Evolutionary conservation across 192 early-diverging fungal species (phyloP), one percentile per base, ranked within the genome.

Genomic region (Geranomyces michiganensis): DNA sequence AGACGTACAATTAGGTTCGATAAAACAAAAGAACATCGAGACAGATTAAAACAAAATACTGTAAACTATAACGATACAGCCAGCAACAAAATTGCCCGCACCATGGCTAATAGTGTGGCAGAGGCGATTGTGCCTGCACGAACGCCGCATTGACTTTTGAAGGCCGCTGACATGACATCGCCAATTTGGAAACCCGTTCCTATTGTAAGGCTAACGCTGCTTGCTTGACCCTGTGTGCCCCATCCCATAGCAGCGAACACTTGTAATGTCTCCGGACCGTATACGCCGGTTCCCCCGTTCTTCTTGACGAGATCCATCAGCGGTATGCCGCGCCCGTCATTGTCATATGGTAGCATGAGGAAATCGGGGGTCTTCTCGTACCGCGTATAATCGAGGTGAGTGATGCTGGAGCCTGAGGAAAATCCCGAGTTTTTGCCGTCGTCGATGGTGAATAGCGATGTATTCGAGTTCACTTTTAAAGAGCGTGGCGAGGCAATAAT

Each of bases 321-420:
- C 1, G 65, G 14, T n/a, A 56, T 43, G 19, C 79, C 79, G n/a
- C 29, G 24, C 48, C 22, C 30, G 22, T 45, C 24, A 3, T 58
- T 31, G 41, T 77, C 56, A 19, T 51, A 47, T 33, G 79, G 79
- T n/a, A 80, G 46, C 79, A 80, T 80, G 56, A 80, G 49, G 65
- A 80, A 80, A 22, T 80, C 79, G 27, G 45, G 61, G 6, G 79
- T 70, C 44, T n/a, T 62, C 45, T 21, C 46, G 56, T 76, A 69
- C 7, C 24, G 22, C 19, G 68, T 62, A 49, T 61, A 45, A 53
- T 77, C 70, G 8, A 80, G 26, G 70, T 80, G 79, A 8, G 70
- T 72, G 30, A 80, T 41, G 19, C 75, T 68, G 14, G 75, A 59
- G 12, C 79, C 79, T 24, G 46, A 71, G 32, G 14, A 19, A 44